Base-by-base conservation (phyloP, 768 basidiomycete genomes). In the Rhizopogon vinicolor region DNA sequence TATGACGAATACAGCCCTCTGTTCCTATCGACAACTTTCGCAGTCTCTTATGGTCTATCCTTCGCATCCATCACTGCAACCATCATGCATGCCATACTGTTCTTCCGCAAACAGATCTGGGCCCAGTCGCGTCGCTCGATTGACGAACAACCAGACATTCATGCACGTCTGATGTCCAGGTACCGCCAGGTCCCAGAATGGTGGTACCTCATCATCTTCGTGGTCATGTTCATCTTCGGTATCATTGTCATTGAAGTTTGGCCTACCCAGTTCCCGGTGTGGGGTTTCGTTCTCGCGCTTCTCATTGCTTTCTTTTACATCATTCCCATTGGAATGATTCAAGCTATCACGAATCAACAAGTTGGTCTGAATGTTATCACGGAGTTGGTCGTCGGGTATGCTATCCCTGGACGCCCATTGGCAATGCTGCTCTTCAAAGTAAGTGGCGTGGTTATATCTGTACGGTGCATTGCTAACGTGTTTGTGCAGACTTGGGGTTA, bases 351-450 rank as follows among this genome's bases (percentile, higher is more conserved):
- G 31, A 91, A 91, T 67, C 84, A 87, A 62, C 86, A 89, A 68
- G 76, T 90, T 53, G 87, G 78, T 64, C 65, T 81, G 10, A 81
- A 79, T 63, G 87, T 90, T 29, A 80, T 91, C 57, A 85, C 87
- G 2, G 89, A 91, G 64, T 74, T 90, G 29, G 80, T 91, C 52
- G 80, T 85, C 41, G 89, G 89, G 13, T 72, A 71, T 53, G 65
- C 74, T 33, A 66, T 79, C 22, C 78, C 78, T 60, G 88, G 89
- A 8, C 80, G 78, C 56, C 86, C 89, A 5, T 78, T 88, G 56
- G 87, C 87, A 1, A 83, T 87, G 81, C 86, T 89, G 86, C 81
- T 88, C 79, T 87, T 84, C 75, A 86, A 85, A 73, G 76, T 74
- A 16, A 81, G 75, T 77, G 80, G 79, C 2, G 13, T 35, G 0